Evolutionary conservation across 371 early-diverging fungal genomes (phyloP).

Genomic region (Blakeslea trispora): DNA sequence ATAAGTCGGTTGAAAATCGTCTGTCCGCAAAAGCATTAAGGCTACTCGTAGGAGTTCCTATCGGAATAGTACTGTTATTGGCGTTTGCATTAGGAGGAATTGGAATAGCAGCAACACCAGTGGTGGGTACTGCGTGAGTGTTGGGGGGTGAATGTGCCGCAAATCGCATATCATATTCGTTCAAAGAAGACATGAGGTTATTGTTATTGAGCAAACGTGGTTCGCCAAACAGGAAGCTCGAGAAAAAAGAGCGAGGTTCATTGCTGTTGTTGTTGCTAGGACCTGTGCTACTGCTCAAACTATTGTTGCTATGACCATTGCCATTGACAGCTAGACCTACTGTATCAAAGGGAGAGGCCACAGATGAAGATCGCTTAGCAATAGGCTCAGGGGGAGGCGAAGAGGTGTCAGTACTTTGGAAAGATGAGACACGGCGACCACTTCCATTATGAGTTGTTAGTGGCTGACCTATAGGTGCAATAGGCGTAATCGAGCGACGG

Average conservation of each 20-base stretch:
- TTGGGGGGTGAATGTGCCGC: neutral
- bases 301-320: too few relatives aligned
- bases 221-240: conserved; percentile 48
- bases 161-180: conserved; percentile 17
- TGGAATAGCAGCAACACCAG: too few relatives aligned
- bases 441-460: neutral
- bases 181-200: conserved; percentile 5
- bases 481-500: conserved; percentile 22
- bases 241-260: conserved; percentile 39
- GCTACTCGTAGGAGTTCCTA: too few relatives aligned
- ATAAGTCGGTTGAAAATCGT: conserved; percentile 16
- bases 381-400: conserved; percentile 5
- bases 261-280: neutral
- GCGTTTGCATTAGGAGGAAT: too few relatives aligned
- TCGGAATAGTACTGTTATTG: neutral
- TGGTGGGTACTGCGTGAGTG: too few relatives aligned
- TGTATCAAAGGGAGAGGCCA: conserved; percentile 10
- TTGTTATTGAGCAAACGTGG: conserved; percentile 3
- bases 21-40: conserved; percentile 1
- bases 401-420: neutral
- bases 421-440: conserved; percentile 17
- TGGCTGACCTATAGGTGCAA: conserved; percentile 48
- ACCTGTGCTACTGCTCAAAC: neutral
- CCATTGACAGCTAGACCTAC: neutral
- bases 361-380: conserved; percentile 4